Evolutionary conservation across 2,329 filamentous ascomycete species (phyloP).

Genomic region (Verticillium nubilum): DNA sequence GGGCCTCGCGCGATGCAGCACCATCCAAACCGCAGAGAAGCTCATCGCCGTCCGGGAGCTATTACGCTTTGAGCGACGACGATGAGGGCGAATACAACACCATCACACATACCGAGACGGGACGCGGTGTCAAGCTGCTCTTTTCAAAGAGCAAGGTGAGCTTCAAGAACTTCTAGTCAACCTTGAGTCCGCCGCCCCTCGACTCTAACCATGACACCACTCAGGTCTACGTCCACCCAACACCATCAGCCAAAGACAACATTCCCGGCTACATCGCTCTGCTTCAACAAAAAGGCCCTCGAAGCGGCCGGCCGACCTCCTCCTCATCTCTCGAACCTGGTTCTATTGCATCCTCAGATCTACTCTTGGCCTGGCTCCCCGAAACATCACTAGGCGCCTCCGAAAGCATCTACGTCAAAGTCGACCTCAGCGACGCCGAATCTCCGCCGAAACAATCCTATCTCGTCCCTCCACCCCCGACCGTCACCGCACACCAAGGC

Average conservation of each 20-base stretch:
- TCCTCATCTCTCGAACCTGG: slow-evolving; percentile 30
- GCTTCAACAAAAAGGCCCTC: slow-evolving; percentile 73
- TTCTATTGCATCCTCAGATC: slow-evolving; percentile 56
- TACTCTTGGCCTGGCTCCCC: slow-evolving; percentile 89
- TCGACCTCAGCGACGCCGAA: slow-evolving; percentile 78
- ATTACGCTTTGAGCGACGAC: slow-evolving; percentile 94
- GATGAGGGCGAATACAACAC: slow-evolving; percentile 95
- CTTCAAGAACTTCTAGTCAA: neutral
- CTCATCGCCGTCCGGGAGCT: slow-evolving; percentile 75
- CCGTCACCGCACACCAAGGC: slow-evolving; percentile 68
- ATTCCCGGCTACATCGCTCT: slow-evolving; percentile 91
- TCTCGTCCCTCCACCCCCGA: slow-evolving; percentile 86
- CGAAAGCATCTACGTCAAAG: slow-evolving; percentile 87
- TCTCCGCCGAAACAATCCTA: slow-evolving; percentile 80
- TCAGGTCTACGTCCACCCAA: slow-evolving; percentile 92
- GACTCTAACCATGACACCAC: neutral
- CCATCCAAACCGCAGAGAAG: slow-evolving; percentile 24
- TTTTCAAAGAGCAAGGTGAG: slow-evolving; percentile 93
- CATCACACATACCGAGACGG: slow-evolving; percentile 71
- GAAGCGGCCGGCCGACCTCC: slow-evolving; percentile 33
- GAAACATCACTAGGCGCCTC: slow-evolving; percentile 83
- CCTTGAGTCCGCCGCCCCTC: neutral
- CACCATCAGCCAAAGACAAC: slow-evolving; percentile 90
- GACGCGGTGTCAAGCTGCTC: slow-evolving; percentile 84
- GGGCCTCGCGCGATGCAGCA: neutral